Evolutionary conservation across 1,284 basidiomycete genomes (phyloP).

Genomic region (Cryptococcus sp.): DNA sequence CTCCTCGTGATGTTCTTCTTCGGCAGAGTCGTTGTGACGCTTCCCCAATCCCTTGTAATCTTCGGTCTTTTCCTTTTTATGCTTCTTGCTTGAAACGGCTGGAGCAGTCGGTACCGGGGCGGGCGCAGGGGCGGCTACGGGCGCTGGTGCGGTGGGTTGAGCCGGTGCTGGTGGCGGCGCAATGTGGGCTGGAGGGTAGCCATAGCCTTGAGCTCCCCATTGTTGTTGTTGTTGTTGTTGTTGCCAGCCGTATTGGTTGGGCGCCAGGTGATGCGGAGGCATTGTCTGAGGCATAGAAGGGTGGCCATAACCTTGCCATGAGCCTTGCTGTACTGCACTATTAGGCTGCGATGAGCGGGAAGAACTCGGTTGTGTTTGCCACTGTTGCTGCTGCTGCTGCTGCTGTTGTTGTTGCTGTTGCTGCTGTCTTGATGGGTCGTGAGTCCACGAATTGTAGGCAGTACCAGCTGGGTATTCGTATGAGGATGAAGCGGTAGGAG

Average conservation of each 20-base stretch:
- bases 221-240: conserved; percentile 35
- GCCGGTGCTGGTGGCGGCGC: conserved; percentile 13
- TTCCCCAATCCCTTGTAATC: conserved; percentile 36
- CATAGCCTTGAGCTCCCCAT: conserved; percentile 23
- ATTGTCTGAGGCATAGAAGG: conserved; percentile 29
- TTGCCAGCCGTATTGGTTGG: conserved; percentile 21
- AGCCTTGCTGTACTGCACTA: conserved; percentile 18
- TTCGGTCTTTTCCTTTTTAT: conserved; percentile 19
- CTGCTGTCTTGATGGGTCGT: conserved; percentile 7
- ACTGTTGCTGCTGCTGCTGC: not conserved
- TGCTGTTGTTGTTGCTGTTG: conserved; percentile 5
- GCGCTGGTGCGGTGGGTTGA: conserved; percentile 6
- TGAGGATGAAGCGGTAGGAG: not conserved
- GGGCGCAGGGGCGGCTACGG: conserved; percentile 11
- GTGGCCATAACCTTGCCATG: conserved; percentile 34
- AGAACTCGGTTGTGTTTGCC: no score
- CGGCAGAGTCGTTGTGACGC: conserved; percentile 26
- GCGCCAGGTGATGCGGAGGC: conserved; percentile 31
- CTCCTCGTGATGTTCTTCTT: conserved; percentile 16
- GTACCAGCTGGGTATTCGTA: conserved; percentile 10
- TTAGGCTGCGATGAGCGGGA: conserved; percentile 10
- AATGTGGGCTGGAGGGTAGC: conserved; percentile 25
- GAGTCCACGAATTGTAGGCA: conserved; percentile 11
- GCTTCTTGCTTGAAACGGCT: conserved; percentile 22
- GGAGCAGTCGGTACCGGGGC: conserved; percentile 14